Evolutionary conservation across 2,329 filamentous ascomycete species (phyloP).

Genomic region (Simplicillium sp.): DNA sequence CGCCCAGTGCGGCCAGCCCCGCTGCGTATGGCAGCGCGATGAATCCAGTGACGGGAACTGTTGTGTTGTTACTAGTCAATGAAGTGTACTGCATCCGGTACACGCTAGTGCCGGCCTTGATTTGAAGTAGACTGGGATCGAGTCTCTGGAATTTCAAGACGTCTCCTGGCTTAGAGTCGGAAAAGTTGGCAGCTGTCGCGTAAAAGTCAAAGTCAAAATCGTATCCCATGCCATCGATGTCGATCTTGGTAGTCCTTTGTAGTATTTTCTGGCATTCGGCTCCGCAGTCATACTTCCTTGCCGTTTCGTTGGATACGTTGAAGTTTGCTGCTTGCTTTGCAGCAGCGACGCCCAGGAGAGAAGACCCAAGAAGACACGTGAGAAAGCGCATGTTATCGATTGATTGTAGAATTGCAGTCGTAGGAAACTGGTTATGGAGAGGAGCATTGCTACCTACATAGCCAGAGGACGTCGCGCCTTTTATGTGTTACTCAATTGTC

Average conservation of each 20-base stretch:
- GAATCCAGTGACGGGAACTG: not conserved
- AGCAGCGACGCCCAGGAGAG: too few relatives aligned
- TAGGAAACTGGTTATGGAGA: too few relatives aligned
- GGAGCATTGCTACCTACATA: too few relatives aligned
- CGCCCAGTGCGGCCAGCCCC: too few relatives aligned
- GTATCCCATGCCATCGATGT: not conserved
- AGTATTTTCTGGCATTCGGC: not conserved
- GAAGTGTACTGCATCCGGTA: not conserved
- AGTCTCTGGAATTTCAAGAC: not conserved
- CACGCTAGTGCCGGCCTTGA: not conserved
- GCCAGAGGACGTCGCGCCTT: too few relatives aligned
- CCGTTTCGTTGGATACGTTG: not conserved
- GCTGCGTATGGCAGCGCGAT: not conserved
- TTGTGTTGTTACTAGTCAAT: not conserved
- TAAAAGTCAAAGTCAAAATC: not conserved
- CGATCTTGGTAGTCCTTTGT: not conserved
- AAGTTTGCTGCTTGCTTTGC: not conserved
- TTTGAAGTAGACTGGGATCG: not conserved
- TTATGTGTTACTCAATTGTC: too few relatives aligned
- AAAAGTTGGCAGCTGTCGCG: not conserved
- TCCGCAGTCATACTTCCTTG: not conserved
- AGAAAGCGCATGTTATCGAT: too few relatives aligned
- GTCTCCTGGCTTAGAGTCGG: not conserved
- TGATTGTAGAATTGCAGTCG: too few relatives aligned
- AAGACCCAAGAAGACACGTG: too few relatives aligned